Evolutionary conservation across 306 rosid genomes (phyloP).

Genomic region (Hippophae rhamnoides): DNA sequence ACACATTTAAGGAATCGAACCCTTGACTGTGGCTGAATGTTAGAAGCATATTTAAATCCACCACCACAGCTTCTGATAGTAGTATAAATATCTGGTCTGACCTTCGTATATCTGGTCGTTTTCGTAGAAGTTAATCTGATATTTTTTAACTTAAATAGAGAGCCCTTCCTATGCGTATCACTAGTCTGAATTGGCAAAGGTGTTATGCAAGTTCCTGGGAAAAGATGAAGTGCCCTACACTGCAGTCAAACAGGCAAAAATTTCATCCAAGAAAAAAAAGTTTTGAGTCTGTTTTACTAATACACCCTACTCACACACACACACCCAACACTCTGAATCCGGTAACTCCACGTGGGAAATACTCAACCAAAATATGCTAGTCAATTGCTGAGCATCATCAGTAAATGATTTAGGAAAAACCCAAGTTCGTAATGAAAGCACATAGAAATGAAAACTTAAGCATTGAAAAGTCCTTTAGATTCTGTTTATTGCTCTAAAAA

Average conservation of each 20-base stretch:
- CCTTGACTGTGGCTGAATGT: conserved; percentile 11
- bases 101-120: conserved; percentile 12
- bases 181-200: conserved; percentile 15
- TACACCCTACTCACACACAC: neutral
- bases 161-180: conserved; percentile 21
- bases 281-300: neutral
- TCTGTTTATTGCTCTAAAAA: too few species aligned
- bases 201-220: conserved; percentile 21
- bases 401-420: too few species aligned
- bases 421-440: too few species aligned
- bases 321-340: too few species aligned
- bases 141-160: conserved; percentile 27
- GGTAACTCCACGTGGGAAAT: too few species aligned
- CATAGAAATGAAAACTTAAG: too few species aligned
- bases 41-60: conserved; percentile 16
- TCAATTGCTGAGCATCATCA: too few species aligned
- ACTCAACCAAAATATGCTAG: too few species aligned
- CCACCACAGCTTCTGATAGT: conserved; percentile 12
- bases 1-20: conserved; percentile 12
- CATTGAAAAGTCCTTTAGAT: too few species aligned
- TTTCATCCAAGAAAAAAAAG: neutral
- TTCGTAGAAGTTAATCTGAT: conserved; percentile 18
- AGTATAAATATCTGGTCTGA: conserved; percentile 16
- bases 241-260: conserved; percentile 43
- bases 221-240: conserved; percentile 33